Percentiles rank a stretch among this genome's conserved stretches.
Conservation (phyloP, 2,329 filamentous ascomycete genomes). For the Sporothrix brunneoviolacea region DNA sequence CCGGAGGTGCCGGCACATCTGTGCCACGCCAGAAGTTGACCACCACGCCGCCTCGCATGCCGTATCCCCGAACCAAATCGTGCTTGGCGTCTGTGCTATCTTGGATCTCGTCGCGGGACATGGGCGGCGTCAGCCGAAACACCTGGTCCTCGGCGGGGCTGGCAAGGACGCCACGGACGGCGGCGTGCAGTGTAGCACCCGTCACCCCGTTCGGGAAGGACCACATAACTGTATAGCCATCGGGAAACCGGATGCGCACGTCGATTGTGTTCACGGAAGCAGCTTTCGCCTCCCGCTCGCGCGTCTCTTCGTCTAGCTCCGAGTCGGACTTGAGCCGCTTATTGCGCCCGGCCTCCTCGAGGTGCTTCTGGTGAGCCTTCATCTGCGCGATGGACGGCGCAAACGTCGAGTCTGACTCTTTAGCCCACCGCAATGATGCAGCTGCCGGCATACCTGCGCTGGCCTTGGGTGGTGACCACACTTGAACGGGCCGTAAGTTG, state of each 20-base stretch:
- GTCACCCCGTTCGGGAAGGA: conserved; percentile 63
- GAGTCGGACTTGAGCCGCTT: conserved; percentile 74
- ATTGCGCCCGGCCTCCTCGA: conserved; percentile 59
- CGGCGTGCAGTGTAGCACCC: conserved; percentile 64
- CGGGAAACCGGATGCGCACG: conserved; percentile 80
- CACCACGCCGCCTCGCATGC: conserved; percentile 63
- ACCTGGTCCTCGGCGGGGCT: conserved; percentile 51
- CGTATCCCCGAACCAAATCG: conserved; percentile 65
- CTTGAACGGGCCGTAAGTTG: conserved; percentile 49
- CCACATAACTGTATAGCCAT: conserved; percentile 71
- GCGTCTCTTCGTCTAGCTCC: conserved; percentile 66
- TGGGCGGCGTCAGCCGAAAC: conserved; percentile 66
- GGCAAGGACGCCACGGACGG: conserved; percentile 66
- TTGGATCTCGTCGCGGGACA: conserved; percentile 42
- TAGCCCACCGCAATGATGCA: conserved; percentile 34
- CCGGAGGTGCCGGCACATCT: conserved; percentile 46
- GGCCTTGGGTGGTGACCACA: conserved; percentile 74
- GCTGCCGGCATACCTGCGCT: conserved; percentile 59
- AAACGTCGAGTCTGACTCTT: conserved; percentile 63
- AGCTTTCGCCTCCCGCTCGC: conserved; percentile 58
- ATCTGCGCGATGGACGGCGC: conserved; percentile 69
- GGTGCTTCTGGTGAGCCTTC: conserved; percentile 63
- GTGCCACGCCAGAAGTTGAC: conserved; percentile 72
- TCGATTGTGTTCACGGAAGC: conserved; percentile 61
- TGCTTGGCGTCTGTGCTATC: conserved; percentile 40